These are phyloP conservation scores for Wickerhamomyces rabaulensis DNA, from an alignment of 805 yeast species.

Conservation along the genomic window DNA sequence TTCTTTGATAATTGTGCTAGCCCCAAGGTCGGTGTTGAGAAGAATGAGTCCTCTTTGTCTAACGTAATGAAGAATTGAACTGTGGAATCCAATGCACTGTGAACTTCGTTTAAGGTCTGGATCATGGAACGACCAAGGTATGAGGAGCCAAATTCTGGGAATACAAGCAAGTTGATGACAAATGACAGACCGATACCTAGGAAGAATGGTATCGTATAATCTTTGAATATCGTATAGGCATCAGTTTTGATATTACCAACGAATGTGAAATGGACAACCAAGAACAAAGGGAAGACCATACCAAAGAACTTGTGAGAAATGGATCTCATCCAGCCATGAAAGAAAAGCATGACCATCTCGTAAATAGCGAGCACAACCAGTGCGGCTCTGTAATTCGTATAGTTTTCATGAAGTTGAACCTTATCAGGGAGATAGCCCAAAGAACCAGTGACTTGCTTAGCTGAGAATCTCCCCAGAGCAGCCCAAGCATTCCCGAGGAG, in stretches of 20 bases:
- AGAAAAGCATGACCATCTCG: conserved; percentile 40
- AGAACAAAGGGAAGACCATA: conserved; percentile 41
- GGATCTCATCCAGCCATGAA: conserved; percentile 46
- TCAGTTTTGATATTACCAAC: conserved; percentile 28
- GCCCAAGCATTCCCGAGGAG: conserved; percentile 38
- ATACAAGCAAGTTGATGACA: conserved; percentile 37
- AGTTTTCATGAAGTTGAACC: conserved; percentile 26
- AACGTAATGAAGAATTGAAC: conserved; percentile 33
- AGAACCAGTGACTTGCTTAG: conserved; percentile 31
- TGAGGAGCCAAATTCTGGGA: conserved; percentile 49
- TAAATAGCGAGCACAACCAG: conserved; percentile 39
- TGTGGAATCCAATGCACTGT: conserved; percentile 32
- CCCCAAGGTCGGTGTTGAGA: conserved; percentile 20
- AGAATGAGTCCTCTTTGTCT: conserved; percentile 11
- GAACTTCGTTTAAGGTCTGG: conserved; percentile 34
- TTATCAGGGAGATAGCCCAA: conserved; percentile 26
- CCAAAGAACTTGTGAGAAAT: conserved; percentile 41
- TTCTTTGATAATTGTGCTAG: conserved; percentile 29
- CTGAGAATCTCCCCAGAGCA: conserved; percentile 35
- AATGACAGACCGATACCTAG: conserved; percentile 40
- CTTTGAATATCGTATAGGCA: conserved; percentile 29
- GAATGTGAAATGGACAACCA: conserved; percentile 46
- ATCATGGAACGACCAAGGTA: conserved; percentile 40
- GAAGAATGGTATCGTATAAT: conserved; percentile 39
- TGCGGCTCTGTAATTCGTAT: conserved; percentile 31